Conservation (phyloP, 2,329 filamentous ascomycete species). For the Ophiostoma sp. region DNA sequence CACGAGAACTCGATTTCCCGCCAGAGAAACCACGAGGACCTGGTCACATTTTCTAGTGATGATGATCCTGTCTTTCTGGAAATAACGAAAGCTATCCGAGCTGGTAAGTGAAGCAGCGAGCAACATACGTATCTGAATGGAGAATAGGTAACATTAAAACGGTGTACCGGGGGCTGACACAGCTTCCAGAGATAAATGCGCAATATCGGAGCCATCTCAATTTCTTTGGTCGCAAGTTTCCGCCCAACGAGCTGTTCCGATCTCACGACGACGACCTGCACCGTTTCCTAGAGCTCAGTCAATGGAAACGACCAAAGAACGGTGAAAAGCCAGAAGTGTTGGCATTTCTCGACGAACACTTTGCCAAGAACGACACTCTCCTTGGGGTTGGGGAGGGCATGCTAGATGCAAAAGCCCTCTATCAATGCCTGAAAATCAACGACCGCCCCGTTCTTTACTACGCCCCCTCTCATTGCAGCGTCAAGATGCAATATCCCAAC, state of each 20-base stretch:
- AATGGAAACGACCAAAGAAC: not conserved
- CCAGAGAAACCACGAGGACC: constrained; percentile 1
- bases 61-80: not conserved
- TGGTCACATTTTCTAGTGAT: not conserved
- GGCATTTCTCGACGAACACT: not conserved
- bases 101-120: not conserved
- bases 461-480: not conserved
- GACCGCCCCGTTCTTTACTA: not conserved
- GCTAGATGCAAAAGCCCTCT: not conserved
- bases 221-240: not conserved
- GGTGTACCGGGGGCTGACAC: not conserved
- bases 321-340: not conserved
- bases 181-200: not conserved
- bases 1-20: not conserved
- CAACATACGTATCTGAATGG: not conserved
- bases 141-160: not conserved
- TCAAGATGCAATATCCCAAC: not conserved
- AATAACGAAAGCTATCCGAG: not conserved
- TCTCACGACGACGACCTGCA: constrained; percentile 4
- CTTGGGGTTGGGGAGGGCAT: not conserved
- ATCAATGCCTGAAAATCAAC: not conserved
- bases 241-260: constrained; percentile 1
- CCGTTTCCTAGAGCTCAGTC: constrained; percentile 11
- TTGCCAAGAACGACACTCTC: not conserved
- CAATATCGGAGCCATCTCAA: not conserved